Conservation (phyloP, 2,329 filamentous ascomycete species). For the Epichloe sylvatica region DNA sequence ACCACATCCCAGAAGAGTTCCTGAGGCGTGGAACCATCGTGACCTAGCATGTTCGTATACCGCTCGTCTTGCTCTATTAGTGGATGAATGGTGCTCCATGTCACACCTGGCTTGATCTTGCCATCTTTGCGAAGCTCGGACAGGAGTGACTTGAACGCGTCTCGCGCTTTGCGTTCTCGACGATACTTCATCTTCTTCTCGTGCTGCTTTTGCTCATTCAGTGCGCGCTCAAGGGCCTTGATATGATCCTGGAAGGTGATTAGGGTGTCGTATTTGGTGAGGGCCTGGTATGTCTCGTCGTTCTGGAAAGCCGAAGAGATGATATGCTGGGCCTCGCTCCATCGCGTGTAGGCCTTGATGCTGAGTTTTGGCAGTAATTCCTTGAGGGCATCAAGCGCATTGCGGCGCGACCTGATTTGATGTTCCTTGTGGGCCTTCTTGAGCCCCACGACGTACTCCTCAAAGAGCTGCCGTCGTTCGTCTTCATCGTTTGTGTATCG, state of each 20-base stretch:
- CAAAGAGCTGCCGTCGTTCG: constrained; percentile 79
- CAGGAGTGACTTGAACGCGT: constrained; percentile 63
- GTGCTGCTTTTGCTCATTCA: constrained; percentile 82
- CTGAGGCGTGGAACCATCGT: constrained; percentile 69
- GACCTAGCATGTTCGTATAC: constrained; percentile 71
- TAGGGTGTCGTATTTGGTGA: constrained; percentile 81
- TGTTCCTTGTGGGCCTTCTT: constrained; percentile 68
- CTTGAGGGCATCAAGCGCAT: constrained; percentile 71
- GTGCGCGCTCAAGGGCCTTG: constrained; percentile 75
- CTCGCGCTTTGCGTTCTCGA: constrained; percentile 73
- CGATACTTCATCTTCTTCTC: constrained; percentile 71
- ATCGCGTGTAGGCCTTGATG: constrained; percentile 85
- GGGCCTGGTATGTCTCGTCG: constrained; percentile 71
- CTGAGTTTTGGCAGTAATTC: constrained; percentile 66
- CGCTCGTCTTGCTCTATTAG: constrained; percentile 67
- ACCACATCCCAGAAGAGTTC: constrained; percentile 94
- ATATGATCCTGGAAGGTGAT: constrained; percentile 91
- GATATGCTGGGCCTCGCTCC: constrained; percentile 75
- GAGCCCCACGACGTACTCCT: constrained; percentile 79
- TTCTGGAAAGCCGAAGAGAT: constrained; percentile 67
- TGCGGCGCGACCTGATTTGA: constrained; percentile 57
- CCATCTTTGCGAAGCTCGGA: constrained; percentile 58
- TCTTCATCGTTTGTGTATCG: constrained; percentile 76
- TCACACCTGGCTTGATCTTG: constrained; percentile 77
- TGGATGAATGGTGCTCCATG: constrained; percentile 73